Evolutionary conservation across 2,329 filamentous ascomycete species (phyloP).

Genomic region (Podosphaera leucotricha): DNA sequence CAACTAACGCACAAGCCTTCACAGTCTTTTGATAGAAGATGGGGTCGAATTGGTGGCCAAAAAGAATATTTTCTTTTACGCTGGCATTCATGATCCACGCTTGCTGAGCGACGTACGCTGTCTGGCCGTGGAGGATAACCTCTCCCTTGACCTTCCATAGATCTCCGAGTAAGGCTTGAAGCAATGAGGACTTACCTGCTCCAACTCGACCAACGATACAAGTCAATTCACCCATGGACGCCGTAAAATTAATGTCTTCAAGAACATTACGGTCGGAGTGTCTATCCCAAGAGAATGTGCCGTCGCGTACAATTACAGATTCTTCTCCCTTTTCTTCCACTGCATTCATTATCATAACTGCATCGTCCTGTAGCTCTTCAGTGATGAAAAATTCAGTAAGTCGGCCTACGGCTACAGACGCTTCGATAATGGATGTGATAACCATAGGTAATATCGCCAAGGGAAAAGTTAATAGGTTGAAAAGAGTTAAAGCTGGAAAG

Average conservation of each 20-base stretch:
- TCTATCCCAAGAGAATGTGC: conserved; percentile 85
- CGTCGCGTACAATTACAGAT: conserved; percentile 60
- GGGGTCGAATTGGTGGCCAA: conserved; percentile 83
- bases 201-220: conserved; percentile 92
- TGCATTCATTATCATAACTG: conserved; percentile 44
- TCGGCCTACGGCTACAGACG: conserved; percentile 72
- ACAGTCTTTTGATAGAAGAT: conserved; percentile 86
- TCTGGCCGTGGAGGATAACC: conserved; percentile 57
- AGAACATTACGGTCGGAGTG: conserved; percentile 48
- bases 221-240: conserved; percentile 77
- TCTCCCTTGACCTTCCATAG: conserved; percentile 72
- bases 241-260: conserved; percentile 66
- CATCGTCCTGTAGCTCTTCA: conserved; percentile 74
- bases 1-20: conserved; percentile 67
- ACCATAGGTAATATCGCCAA: conserved; percentile 91
- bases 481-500: conserved; percentile 77
- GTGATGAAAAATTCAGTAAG: conserved; percentile 66
- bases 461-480: conserved; percentile 91
- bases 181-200: conserved; percentile 76
- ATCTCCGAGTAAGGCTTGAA: conserved; percentile 75
- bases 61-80: conserved; percentile 90
- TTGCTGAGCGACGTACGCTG: conserved; percentile 82
- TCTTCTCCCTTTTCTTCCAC: conserved; percentile 64
- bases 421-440: conserved; percentile 87
- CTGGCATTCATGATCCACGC: conserved; percentile 97